Evolutionary conservation across 148 eudicot species (phyloP), one percentile per base, ranked within the genome.

Genomic region (Euryodendron excelsum): DNA sequence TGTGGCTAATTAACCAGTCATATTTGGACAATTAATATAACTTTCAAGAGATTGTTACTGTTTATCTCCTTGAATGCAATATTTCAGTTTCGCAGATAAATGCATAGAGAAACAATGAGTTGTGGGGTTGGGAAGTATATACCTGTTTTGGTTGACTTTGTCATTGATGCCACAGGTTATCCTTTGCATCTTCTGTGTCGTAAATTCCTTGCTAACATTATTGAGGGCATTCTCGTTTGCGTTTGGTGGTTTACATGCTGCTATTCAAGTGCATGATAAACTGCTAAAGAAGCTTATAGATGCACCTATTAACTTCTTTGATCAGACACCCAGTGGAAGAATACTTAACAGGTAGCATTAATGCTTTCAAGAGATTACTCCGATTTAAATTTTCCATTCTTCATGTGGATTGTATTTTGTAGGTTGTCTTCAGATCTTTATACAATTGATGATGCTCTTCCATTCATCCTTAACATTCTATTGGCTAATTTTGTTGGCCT

Each of bases 351-450:
- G 99, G 99, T 93, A 81, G 45, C 73, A 31, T 75, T 33, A 36
- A 52, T 78, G 17, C 58, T 59, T 70, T 55, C 5, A 37, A 33
- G 68, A 39, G 58, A 76, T 72, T 17, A 50, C 41, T 28, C 0
- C 23, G 56, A 12, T 25, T 34, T 47, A 30, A 61, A 25, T 68
- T 48, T 39, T 77, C 15, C 45, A 41, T 50, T 47, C 18, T 65
- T 79, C 63, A 67, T 60, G 56, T 76, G 77, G 81, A 69, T 56
- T 73, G 47, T 60, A 44, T 73, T 82, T 64, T 90, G 85, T 69
- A 95, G 99, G 87, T 80, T 95, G 79, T 95, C 99, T 76, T 95
- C 99, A 18, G 99, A 95, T 93, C 94, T 95, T 34, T 95, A 95
- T 85, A 93, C 96, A 58, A 89, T 95, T 76, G 99, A 95, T 76